phyloP scores from a whole-genome alignment of 768 basidiomycete genomes.

The Lentinula edodes region DNA sequence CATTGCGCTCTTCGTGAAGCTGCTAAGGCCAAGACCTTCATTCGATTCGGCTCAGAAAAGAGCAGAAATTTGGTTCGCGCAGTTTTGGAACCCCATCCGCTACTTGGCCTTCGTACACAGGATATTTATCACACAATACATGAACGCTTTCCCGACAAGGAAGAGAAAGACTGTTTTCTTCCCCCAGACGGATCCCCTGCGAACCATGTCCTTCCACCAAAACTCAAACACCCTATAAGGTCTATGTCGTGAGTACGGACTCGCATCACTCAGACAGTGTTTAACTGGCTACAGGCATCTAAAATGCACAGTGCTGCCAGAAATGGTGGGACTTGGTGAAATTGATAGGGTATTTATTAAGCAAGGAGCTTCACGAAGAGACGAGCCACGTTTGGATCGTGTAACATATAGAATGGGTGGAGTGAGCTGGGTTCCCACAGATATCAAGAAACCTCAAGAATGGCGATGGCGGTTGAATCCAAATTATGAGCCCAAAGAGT shows the following conservation, averaged over 20 bases:
- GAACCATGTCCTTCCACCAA: neutral
- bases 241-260: constrained; percentile 12
- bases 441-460: neutral
- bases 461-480: constrained; percentile 6
- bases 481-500: neutral
- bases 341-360: neutral
- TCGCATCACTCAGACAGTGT: neutral
- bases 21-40: neutral
- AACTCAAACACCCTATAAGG: constrained; percentile 11
- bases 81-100: neutral
- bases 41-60: neutral
- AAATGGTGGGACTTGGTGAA: constrained; percentile 4
- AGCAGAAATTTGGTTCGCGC: neutral
- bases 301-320: constrained; percentile 13
- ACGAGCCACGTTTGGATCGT: constrained; percentile 3
- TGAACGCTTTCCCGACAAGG: neutral
- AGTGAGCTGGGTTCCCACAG: neutral
- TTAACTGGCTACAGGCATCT: constrained; percentile 10
- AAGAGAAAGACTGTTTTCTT: neutral
- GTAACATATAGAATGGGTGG: neutral
- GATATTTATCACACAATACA: neutral
- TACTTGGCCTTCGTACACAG: neutral
- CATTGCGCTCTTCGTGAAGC: neutral
- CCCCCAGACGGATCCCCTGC: neutral
- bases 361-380: neutral